Percentiles rank a stretch among this genome's conserved stretches.
Evolutionary conservation across 2,329 filamentous ascomycete species (phyloP).

Genomic region (Sarocladium kiliense): DNA sequence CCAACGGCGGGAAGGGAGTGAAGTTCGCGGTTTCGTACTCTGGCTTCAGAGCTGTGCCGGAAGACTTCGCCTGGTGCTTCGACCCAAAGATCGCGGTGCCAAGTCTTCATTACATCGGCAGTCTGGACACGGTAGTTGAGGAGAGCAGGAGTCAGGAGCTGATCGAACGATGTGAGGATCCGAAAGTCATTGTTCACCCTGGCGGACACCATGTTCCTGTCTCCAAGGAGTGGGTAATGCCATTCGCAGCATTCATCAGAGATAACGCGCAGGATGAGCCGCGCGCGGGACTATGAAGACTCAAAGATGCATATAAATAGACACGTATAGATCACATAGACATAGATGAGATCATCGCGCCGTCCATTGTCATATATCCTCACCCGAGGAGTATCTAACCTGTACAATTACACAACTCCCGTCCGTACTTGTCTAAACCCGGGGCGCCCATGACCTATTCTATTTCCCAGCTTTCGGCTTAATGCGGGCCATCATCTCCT

Average conservation of each 20-base stretch:
- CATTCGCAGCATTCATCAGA: conserved; percentile 66
- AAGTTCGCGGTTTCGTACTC: conserved; percentile 74
- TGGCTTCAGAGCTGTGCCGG: conserved; percentile 64
- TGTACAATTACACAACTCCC: conserved; percentile 25
- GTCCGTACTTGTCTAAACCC: not conserved
- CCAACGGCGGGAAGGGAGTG: conserved; percentile 43
- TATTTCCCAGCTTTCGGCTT: conserved; percentile 53
- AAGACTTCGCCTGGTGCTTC: conserved; percentile 59
- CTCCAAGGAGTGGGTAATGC: conserved; percentile 73
- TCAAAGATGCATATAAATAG: conserved; percentile 9
- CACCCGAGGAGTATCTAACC: conserved; percentile 27
- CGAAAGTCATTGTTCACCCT: conserved; percentile 62
- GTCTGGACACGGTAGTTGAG: conserved; percentile 82
- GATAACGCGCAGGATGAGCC: conserved; percentile 25
- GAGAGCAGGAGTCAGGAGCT: conserved; percentile 65
- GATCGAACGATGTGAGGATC: conserved; percentile 56
- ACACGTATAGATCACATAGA: conserved; percentile 19
- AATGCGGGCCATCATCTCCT: conserved; percentile 99
- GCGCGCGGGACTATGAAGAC: conserved; percentile 19
- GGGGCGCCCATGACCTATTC: conserved; percentile 10
- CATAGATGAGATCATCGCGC: conserved; percentile 14
- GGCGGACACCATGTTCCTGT: conserved; percentile 89
- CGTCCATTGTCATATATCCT: conserved; percentile 25
- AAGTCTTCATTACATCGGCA: conserved; percentile 75
- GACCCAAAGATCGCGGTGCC: conserved; percentile 72